Evolutionary conservation across 2,329 filamentous ascomycete genomes (phyloP), one percentile per base, ranked within the genome.

Genomic region (Cytospora piceae): DNA sequence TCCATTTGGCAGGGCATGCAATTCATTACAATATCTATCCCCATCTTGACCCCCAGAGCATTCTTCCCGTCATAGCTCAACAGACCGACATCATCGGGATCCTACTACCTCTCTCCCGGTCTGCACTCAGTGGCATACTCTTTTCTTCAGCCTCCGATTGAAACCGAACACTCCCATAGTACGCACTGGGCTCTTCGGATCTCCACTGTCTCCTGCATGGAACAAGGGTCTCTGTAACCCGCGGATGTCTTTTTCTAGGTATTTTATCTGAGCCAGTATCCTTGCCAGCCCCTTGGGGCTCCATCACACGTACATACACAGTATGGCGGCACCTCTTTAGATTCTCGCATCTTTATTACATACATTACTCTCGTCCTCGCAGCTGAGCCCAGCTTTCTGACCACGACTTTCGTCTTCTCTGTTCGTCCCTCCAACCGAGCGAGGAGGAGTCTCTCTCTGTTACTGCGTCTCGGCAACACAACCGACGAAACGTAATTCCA

Each of bases 161-260:
- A 63, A 53, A 57, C 56, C 53, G 51, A 63, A 39, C 60, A 57
- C 29, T 42, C 22, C 53, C 65, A 65, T 64, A 51, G 14, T 51
- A 61, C 58, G 62, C 58, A 62, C 63, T 62, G 65, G 65, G 65
- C 39, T 59, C 49, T 58, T 27, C 27, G 59, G 58, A 54, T 53
- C 65, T 42, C 65, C 65, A 67, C 65, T 58, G 34, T 60, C 60
- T 63, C 46, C 49, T 67, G 62, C 65, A 67, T 67, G 42, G 51
- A 51, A 55, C 65, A 65, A 61, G 65, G 65, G 62, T 67, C 42
- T 58, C 49, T 39, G 65, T 62, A 58, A 54, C 65, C 62, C 54
- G 53, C 60, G 53, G 39, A 51, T 57, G 39, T 39, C 53, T 63
- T 62, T 62, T 63, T 63, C 53, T 56, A 29, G 5, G 27, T 29